Percentiles rank a stretch among this genome's conserved stretches.
phyloP scores from a whole-genome alignment of 768 basidiomycete genomes.

The Hebeloma cylindrosporum region DNA sequence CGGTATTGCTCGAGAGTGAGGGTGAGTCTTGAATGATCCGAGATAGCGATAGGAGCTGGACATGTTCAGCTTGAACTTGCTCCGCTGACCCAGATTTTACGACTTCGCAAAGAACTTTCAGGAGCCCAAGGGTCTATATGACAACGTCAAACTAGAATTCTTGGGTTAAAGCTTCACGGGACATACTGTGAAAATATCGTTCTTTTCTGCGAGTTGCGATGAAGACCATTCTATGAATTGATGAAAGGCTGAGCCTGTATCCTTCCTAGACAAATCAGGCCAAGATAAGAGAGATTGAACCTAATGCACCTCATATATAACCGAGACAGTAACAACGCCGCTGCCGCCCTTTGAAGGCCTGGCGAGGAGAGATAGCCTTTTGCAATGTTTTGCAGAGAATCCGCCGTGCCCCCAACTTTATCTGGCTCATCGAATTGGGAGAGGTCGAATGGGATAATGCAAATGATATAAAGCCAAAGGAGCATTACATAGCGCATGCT shows the following conservation, averaged over 20 bases:
- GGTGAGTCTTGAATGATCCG: conserved; percentile 40
- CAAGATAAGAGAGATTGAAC: background rate
- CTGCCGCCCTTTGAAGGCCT: conserved; percentile 84
- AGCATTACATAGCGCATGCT: conserved; percentile 78
- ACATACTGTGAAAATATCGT: conserved; percentile 53
- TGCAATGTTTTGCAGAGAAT: conserved; percentile 55
- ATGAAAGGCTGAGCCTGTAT: conserved; percentile 49
- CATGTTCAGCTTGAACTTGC: conserved; percentile 44
- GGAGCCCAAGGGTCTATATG: conserved; percentile 60
- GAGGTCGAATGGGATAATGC: conserved; percentile 92
- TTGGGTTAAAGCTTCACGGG: conserved; percentile 11
- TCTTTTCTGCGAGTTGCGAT: conserved; percentile 34
- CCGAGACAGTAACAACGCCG: conserved; percentile 76
- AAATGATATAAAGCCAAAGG: conserved; percentile 92
- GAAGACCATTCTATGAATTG: conserved; percentile 53
- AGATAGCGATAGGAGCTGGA: conserved; percentile 46
- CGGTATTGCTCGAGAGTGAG: conserved; percentile 52
- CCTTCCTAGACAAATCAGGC: conserved; percentile 46
- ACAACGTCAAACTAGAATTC: conserved; percentile 1
- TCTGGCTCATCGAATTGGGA: conserved; percentile 75
- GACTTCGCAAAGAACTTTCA: conserved; percentile 72
- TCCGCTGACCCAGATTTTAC: conserved; percentile 61
- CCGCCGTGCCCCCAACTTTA: conserved; percentile 53
- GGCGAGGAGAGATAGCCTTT: conserved; percentile 60
- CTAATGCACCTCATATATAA: conserved; percentile 74